These are phyloP conservation scores for Lepiota brunneoincarnata DNA, from an alignment of 768 basidiomycete genomes.

Conservation along the genomic window DNA sequence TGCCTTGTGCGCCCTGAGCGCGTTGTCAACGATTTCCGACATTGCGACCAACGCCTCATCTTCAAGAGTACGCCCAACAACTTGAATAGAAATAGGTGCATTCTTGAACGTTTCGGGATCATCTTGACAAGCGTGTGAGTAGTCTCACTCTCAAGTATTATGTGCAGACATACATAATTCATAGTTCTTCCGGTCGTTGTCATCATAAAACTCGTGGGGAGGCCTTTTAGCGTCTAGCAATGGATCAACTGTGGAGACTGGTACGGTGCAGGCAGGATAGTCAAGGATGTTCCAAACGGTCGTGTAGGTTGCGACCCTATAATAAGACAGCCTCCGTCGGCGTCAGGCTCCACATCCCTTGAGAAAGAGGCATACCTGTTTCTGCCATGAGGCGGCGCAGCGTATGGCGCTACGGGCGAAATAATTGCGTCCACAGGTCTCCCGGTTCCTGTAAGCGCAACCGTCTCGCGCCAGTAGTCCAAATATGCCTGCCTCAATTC, in stretches of 20 bases:
- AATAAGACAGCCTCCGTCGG: conserved; percentile 3
- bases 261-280: conserved; percentile 58
- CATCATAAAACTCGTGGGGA: conserved; percentile 44
- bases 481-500: conserved; percentile 55
- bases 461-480: conserved; percentile 60
- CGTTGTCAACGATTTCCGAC: conserved; percentile 61
- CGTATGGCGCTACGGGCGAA: conserved; percentile 55
- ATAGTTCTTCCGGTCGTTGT: conserved; percentile 46
- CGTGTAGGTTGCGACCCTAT: conserved; percentile 52
- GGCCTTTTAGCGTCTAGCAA: conserved; percentile 45
- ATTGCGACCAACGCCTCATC: conserved; percentile 75
- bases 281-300: conserved; percentile 69
- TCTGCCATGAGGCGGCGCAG: conserved; percentile 62
- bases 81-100: conserved; percentile 63
- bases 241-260: conserved; percentile 61
- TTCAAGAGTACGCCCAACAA: conserved; percentile 67
- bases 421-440: conserved; percentile 78
- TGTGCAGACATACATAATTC: conserved; percentile 50
- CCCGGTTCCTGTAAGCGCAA: conserved; percentile 54
- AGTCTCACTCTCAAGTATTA: neutral
- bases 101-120: conserved; percentile 51
- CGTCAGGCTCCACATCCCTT: neutral
- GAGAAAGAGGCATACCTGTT: conserved; percentile 38
- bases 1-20: conserved; percentile 31
- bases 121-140: conserved; percentile 39